Evolutionary conservation across 2,329 filamentous ascomycete genomes (phyloP).

Genomic region (Fusarium equiseti): DNA sequence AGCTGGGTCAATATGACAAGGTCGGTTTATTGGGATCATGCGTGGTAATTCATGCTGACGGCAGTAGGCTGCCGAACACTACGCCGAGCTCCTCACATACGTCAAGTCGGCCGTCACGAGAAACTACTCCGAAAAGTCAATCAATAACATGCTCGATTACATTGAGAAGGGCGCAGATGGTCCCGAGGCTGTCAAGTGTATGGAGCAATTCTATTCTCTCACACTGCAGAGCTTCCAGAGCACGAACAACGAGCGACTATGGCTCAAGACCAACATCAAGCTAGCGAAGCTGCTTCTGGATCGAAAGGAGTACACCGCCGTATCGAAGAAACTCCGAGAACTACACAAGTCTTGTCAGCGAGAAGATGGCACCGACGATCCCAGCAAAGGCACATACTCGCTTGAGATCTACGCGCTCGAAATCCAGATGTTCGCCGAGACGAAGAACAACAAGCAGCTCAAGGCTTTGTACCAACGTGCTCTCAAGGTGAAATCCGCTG

Average conservation of each 20-base stretch:
- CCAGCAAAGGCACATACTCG: conserved; percentile 95
- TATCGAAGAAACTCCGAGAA: conserved; percentile 87
- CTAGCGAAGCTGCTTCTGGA: conserved; percentile 91
- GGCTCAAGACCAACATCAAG: conserved; percentile 99
- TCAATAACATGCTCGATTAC: conserved; percentile 99
- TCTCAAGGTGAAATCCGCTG: conserved; percentile 92
- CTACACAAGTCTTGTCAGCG: conserved; percentile 90
- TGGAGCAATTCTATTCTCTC: conserved; percentile 95
- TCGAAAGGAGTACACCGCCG: conserved; percentile 84
- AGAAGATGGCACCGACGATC: conserved; percentile 88
- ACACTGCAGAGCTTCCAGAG: conserved; percentile 95
- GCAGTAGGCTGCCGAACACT: conserved; percentile 86
- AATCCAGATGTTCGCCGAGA: conserved; percentile 98
- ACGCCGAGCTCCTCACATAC: conserved; percentile 94
- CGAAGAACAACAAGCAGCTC: conserved; percentile 95
- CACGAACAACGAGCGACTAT: conserved; percentile 96
- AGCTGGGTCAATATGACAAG: conserved; percentile 87
- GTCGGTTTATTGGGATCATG: conserved; percentile 57
- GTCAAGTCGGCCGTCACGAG: conserved; percentile 96
- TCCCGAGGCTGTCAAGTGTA: conserved; percentile 77
- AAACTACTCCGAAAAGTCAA: conserved; percentile 99
- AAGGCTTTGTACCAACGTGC: conserved; percentile 94
- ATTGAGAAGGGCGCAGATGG: conserved; percentile 90
- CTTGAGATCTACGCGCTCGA: conserved; percentile 96
- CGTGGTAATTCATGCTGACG: conserved; percentile 29